Conservation (phyloP, 2,329 filamentous ascomycete genomes). For the Apiospora saccharicola region DNA sequence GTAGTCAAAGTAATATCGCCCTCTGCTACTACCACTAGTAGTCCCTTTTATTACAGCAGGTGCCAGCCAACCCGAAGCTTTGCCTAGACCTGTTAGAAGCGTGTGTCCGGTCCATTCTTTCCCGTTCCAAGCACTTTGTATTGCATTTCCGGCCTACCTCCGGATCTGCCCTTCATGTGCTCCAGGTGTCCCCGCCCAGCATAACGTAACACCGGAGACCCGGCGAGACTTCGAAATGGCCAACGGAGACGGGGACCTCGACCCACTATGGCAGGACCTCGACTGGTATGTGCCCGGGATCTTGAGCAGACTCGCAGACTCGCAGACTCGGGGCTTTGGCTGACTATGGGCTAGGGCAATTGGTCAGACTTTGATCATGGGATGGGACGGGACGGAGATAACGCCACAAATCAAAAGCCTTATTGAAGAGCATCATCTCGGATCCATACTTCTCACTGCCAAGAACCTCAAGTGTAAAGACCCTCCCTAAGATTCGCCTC, state of each 20-base stretch:
- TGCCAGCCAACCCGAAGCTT: slow-evolving; percentile 13
- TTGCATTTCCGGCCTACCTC: slow-evolving; percentile 6
- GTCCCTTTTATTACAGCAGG: background rate
- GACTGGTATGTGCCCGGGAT: slow-evolving; percentile 68
- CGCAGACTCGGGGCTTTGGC: slow-evolving; percentile 30
- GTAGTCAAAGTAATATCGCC: background rate
- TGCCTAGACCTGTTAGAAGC: background rate
- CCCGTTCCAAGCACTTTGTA: background rate
- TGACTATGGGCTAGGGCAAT: slow-evolving; percentile 63
- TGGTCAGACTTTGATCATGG: slow-evolving; percentile 83
- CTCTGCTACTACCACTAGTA: background rate
- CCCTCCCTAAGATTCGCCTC: background rate
- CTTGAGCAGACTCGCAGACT: background rate
- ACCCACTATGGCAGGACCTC: slow-evolving; percentile 77
- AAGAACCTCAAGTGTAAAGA: slow-evolving; percentile 83
- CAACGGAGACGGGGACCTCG: slow-evolving; percentile 55
- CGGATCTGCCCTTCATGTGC: slow-evolving; percentile 24
- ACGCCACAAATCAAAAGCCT: slow-evolving; percentile 83
- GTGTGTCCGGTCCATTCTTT: background rate
- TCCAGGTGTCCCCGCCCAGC: slow-evolving; percentile 31
- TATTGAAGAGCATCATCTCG: slow-evolving; percentile 86
- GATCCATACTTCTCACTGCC: slow-evolving; percentile 83
- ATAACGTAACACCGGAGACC: slow-evolving; percentile 40
- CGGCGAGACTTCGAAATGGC: slow-evolving; percentile 40
- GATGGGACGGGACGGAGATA: slow-evolving; percentile 84